These are phyloP conservation scores for Colletotrichum sp. DNA, from an alignment of 2,329 filamentous ascomycete genomes.

Conservation along the genomic window DNA sequence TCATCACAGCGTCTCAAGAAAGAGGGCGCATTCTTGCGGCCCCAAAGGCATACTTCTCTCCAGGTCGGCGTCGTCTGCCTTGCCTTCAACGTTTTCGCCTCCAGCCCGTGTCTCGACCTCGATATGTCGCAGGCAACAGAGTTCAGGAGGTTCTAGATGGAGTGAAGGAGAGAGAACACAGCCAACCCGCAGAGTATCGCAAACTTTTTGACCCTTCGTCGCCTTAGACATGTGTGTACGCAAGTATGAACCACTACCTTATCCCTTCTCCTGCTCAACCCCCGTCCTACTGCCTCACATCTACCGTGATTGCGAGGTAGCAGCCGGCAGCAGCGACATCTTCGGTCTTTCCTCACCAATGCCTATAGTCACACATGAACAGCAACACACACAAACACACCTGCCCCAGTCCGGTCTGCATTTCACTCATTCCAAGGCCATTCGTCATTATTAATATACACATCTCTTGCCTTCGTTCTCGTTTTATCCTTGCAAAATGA, in stretches of 20 bases:
- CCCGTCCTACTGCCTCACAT: not conserved
- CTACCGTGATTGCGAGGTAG: not conserved
- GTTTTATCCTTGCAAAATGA: not conserved
- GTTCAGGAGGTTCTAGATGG: not conserved
- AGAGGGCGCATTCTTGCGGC: not conserved
- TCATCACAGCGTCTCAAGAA: not conserved
- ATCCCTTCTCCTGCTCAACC: not conserved
- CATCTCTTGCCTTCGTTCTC: not conserved
- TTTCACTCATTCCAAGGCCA: conserved; percentile 1
- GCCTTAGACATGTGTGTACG: not conserved
- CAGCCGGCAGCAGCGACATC: not conserved
- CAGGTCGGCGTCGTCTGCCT: not conserved
- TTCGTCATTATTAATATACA: conserved; percentile 22
- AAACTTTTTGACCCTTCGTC: not conserved
- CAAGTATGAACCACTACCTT: too few species aligned
- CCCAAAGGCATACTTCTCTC: not conserved
- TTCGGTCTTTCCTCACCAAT: not conserved
- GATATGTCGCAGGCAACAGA: not conserved
- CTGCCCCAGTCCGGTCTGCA: not conserved
- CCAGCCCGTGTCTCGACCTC: not conserved
- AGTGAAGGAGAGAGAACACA: not conserved
- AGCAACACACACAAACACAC: not conserved
- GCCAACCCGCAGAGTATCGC: not conserved
- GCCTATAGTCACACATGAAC: not conserved
- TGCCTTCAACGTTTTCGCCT: not conserved